Percentiles rank a stretch among this genome's conserved stretches.
Conservation (phyloP, 306 rosid species). For the Arachis hypogaea region DNA sequence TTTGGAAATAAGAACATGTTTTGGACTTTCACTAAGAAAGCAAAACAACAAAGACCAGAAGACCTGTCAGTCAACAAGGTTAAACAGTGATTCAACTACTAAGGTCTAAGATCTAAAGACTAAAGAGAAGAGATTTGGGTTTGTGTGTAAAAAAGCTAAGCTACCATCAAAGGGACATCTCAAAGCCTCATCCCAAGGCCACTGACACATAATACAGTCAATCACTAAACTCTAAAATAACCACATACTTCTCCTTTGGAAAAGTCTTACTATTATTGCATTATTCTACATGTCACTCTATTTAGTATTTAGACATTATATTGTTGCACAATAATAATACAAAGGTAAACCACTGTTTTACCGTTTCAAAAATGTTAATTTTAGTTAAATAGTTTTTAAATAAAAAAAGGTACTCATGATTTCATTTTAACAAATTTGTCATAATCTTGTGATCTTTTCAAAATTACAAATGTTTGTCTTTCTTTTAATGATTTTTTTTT, state of each 20-base stretch:
- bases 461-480: too few species aligned
- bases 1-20: conserved; percentile 28
- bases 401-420: too few species aligned
- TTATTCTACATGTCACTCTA: too few species aligned
- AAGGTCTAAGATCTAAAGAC: conserved; percentile 17
- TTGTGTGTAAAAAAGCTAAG: conserved; percentile 36
- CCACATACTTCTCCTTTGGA: neutral
- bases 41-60: conserved; percentile 20
- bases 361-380: too few species aligned
- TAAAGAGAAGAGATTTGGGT: conserved; percentile 23
- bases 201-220: conserved; percentile 45
- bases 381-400: too few species aligned
- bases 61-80: conserved; percentile 39
- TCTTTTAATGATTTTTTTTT: too few species aligned
- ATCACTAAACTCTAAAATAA: conserved; percentile 38
- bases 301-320: too few species aligned
- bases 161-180: conserved; percentile 40
- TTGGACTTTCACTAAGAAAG: conserved; percentile 39
- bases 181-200: conserved; percentile 37
- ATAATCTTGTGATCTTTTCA: too few species aligned
- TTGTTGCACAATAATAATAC: too few species aligned
- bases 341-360: too few species aligned
- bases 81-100: conserved; percentile 16
- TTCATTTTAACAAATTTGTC: too few species aligned
- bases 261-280: too few species aligned